Evolutionary conservation across 805 yeast genomes (phyloP).

Genomic region (Wickerhamiella lipophila): DNA sequence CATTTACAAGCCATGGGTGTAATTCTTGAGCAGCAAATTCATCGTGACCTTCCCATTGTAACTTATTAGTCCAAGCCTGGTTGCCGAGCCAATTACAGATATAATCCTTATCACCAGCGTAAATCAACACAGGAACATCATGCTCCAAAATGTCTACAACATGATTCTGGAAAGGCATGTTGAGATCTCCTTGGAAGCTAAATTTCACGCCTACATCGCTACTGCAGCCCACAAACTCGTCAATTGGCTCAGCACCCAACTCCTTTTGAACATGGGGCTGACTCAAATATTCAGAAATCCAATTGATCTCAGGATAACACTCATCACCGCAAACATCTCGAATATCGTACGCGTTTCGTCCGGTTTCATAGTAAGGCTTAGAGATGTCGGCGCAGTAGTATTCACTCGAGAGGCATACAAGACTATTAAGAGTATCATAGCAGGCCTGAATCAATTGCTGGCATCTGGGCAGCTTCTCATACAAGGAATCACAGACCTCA

Average conservation of each 20-base stretch:
- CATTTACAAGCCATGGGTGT: slow-evolving; percentile 32
- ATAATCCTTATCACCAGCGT: slow-evolving; percentile 93
- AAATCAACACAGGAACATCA: slow-evolving; percentile 69
- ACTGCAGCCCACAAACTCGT: slow-evolving; percentile 39
- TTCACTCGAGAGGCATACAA: slow-evolving; percentile 85
- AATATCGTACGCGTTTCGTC: slow-evolving; percentile 84
- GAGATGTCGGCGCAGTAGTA: slow-evolving; percentile 73
- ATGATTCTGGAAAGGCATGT: slow-evolving; percentile 70
- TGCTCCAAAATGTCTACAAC: slow-evolving; percentile 60
- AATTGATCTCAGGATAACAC: slow-evolving; percentile 64
- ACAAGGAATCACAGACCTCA: slow-evolving; percentile 65
- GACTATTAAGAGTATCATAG: slow-evolving; percentile 58
- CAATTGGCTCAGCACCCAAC: slow-evolving; percentile 70
- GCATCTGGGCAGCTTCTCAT: slow-evolving; percentile 63
- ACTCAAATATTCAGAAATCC: slow-evolving; percentile 66
- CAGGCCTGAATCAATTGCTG: slow-evolving; percentile 62
- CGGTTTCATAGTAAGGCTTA: slow-evolving; percentile 76
- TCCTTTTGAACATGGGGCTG: slow-evolving; percentile 59
- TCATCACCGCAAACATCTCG: slow-evolving; percentile 65
- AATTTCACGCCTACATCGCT: slow-evolving; percentile 69
- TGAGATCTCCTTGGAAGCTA: slow-evolving; percentile 78
- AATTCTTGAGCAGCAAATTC: slow-evolving; percentile 36
- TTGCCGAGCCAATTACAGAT: slow-evolving; percentile 97
- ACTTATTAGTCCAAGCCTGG: slow-evolving; percentile 63
- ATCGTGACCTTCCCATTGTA: slow-evolving; percentile 52